A percentile compares a stretch with the other conserved stretches of the same genome.
Conservation (phyloP, 192 early-diverging fungal genomes). For the Cetraspora pellucida region DNA sequence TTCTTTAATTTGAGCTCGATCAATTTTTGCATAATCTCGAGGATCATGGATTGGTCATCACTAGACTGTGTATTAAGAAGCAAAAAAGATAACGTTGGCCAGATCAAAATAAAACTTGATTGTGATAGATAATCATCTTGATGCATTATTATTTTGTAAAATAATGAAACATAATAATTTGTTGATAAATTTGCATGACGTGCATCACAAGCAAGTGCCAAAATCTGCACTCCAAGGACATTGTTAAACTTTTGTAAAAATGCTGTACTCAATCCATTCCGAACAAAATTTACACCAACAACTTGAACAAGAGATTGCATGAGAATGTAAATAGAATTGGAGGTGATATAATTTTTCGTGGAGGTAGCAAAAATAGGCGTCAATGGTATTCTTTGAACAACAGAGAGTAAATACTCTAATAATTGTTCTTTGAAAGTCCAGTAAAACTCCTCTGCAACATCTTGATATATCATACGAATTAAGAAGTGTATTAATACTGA, state of each 20-base stretch:
- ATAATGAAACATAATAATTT: background rate
- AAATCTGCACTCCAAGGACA: slow-evolving; percentile 3
- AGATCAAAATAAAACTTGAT: slow-evolving; percentile 30
- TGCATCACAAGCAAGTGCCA: slow-evolving; percentile 19
- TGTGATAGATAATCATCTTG: background rate
- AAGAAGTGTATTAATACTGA: background rate
- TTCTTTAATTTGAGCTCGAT: slow-evolving; percentile 10
- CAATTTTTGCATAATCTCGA: slow-evolving; percentile 40
- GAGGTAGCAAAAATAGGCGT: background rate
- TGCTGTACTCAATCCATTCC: background rate
- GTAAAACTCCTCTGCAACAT: background rate
- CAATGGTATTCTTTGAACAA: slow-evolving; percentile 3
- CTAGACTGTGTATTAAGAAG: slow-evolving; percentile 49
- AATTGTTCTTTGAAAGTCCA: background rate
- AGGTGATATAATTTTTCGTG: background rate
- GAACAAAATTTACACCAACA: background rate
- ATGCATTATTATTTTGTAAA: background rate
- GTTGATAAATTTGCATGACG: background rate
- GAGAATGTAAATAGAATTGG: background rate
- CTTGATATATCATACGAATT: background rate
- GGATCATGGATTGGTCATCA: slow-evolving; percentile 47
- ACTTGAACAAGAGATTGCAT: slow-evolving; percentile 28
- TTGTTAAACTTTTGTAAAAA: slow-evolving; percentile 17
- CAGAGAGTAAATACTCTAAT: slow-evolving; percentile 12
- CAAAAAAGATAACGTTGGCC: slow-evolving; percentile 48